These are phyloP conservation scores for Aurantiochytrium sp. DNA, from an alignment of 108 stramenopile species.

Conservation along the genomic window DNA sequence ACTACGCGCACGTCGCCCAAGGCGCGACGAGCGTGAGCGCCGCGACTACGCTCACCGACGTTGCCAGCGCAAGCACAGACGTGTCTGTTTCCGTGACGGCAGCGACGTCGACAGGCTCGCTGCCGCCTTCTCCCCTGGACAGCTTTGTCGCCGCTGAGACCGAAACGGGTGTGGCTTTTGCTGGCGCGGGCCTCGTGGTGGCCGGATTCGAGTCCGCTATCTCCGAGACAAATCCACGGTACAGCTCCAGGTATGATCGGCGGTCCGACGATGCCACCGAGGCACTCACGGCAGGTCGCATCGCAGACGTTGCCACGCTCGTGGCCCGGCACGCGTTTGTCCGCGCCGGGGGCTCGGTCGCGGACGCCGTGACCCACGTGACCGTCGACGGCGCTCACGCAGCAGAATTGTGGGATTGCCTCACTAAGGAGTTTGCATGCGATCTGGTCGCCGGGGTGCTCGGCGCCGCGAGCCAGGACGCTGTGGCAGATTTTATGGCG, in stretches of 20 bases:
- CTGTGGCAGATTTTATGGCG: neutral
- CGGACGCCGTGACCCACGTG: neutral
- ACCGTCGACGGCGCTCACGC: neutral
- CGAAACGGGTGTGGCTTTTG: neutral
- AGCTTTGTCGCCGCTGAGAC: neutral
- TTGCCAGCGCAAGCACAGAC: neutral
- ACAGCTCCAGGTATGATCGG: neutral
- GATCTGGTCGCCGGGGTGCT: neutral
- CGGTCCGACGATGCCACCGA: neutral
- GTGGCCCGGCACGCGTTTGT: constrained; percentile 2
- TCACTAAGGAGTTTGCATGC: neutral
- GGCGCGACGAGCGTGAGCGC: neutral
- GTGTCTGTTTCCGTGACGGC: neutral
- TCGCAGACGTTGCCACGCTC: neutral
- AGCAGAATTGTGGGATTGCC: neutral
- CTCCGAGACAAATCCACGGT: neutral
- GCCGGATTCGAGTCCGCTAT: neutral
- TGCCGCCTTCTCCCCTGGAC: constrained; percentile 19
- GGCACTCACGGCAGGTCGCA: neutral
- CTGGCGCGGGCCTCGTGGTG: neutral
- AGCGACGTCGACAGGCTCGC: neutral
- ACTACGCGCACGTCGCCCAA: neutral
- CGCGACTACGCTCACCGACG: neutral
- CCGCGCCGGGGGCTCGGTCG: neutral
- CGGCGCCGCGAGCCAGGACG: neutral